These are phyloP conservation scores for Musa schizocarpa DNA, from an alignment of 176 grass and related monocot genomes.

Conservation along the genomic window DNA sequence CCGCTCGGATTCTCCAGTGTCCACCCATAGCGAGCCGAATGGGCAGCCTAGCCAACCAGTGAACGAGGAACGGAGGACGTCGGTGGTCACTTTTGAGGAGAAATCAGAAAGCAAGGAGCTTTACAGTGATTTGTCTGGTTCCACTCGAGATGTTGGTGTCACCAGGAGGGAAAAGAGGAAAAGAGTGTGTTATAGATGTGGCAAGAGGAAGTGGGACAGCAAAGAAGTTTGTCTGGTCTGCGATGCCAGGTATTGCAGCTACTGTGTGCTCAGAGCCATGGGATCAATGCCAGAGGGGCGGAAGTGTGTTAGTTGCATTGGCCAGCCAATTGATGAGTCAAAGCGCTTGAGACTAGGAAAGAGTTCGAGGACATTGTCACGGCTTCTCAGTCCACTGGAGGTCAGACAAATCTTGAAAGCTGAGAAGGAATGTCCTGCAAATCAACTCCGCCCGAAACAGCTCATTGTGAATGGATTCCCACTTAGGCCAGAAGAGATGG, in stretches of 20 bases:
- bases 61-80: conserved; percentile 31
- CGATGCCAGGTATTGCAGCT: conserved; percentile 51
- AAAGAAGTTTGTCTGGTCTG: conserved; percentile 89
- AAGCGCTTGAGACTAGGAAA: conserved; percentile 78
- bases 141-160: conserved; percentile 36
- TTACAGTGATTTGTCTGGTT: conserved; percentile 22
- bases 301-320: conserved; percentile 78
- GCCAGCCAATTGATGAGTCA: conserved; percentile 56
- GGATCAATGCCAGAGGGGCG: conserved; percentile 94
- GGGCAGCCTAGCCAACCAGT: conserved; percentile 13
- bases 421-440: conserved; percentile 89
- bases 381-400: conserved; percentile 67
- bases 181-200: conserved; percentile 49
- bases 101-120: conserved; percentile 47
- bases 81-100: conserved; percentile 66
- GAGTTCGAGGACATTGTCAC: conserved; percentile 51
- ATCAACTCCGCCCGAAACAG: conserved; percentile 83
- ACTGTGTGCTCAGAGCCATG: conserved; percentile 84
- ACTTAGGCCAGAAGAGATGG: conserved; percentile 61
- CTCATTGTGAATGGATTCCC: conserved; percentile 58
- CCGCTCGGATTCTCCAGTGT: conserved; percentile 33
- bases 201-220: conserved; percentile 84
- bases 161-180: conserved; percentile 46
- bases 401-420: conserved; percentile 86
- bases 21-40: conserved; percentile 31